Evolutionary conservation across 495 filamentous ascomycete genomes (phyloP).

Genomic region (Aspergillus taichungensis): DNA sequence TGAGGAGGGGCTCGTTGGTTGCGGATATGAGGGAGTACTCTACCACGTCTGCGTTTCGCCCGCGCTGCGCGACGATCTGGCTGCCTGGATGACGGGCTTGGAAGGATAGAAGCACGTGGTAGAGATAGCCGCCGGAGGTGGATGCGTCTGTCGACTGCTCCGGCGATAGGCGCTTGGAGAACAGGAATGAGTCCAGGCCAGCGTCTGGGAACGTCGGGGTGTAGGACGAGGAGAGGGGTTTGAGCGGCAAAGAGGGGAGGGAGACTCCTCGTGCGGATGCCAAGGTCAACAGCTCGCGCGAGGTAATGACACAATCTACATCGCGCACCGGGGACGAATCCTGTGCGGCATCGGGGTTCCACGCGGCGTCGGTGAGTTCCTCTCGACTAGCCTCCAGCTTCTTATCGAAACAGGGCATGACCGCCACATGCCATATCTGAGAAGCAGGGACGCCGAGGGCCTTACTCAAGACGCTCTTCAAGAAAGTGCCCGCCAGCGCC

Average conservation of each 20-base stretch:
- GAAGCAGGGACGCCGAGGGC: conserved; percentile 61
- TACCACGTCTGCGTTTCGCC: conserved; percentile 82
- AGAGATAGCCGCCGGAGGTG: conserved; percentile 82
- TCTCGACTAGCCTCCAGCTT: conserved; percentile 92
- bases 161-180: conserved; percentile 23
- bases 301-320: conserved; percentile 95
- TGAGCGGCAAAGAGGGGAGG: conserved; percentile 58
- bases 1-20: conserved; percentile 54
- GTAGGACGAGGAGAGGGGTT: conserved; percentile 31
- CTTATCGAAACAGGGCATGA: conserved; percentile 99
- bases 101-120: conserved; percentile 68
- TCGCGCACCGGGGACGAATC: conserved; percentile 58
- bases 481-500: conserved; percentile 76
- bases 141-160: conserved; percentile 42
- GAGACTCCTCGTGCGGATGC: conserved; percentile 67
- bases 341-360: conserved; percentile 38
- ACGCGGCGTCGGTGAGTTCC: conserved; percentile 77
- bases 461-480: conserved; percentile 75
- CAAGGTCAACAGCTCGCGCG: conserved; percentile 82
- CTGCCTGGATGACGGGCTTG: conserved; percentile 60
- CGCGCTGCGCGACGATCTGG: conserved; percentile 55
- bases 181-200: conserved; percentile 61
- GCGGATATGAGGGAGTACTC: conserved; percentile 60
- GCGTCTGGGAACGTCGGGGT: conserved; percentile 56
- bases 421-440: conserved; percentile 82